Evolutionary conservation across 2,329 filamentous ascomycete species (phyloP).

Genomic region (Spiromastix sp.): DNA sequence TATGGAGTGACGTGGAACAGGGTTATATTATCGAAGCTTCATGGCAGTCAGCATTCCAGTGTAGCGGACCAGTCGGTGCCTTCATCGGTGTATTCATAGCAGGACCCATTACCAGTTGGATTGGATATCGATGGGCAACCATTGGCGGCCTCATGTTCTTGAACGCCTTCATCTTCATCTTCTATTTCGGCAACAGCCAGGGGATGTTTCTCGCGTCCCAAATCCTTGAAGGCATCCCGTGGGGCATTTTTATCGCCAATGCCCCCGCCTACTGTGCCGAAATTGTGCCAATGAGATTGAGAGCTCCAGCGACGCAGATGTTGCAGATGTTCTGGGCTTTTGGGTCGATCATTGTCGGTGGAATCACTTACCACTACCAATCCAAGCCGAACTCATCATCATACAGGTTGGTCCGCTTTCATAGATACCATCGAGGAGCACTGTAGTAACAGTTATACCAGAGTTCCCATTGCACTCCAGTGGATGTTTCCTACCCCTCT

Average conservation of each 20-base stretch:
- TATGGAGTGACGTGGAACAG: slow-evolving; percentile 19
- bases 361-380: slow-evolving; percentile 41
- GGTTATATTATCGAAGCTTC: slow-evolving; percentile 31
- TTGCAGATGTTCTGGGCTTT: slow-evolving; percentile 39
- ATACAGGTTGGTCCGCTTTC: no score
- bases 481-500: slow-evolving; percentile 46
- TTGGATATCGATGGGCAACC: slow-evolving; percentile 42
- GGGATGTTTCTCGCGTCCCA: slow-evolving; percentile 38
- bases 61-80: no score
- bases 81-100: slow-evolving; percentile 43
- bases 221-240: slow-evolving; percentile 41
- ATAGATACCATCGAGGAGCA: no score
- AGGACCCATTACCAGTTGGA: slow-evolving; percentile 40
- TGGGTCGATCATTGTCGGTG: slow-evolving; percentile 41
- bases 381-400: slow-evolving; percentile 38
- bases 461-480: slow-evolving; percentile 42
- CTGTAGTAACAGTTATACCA: no score
- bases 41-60: no score
- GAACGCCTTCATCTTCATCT: slow-evolving; percentile 39
- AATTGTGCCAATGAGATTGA: slow-evolving; percentile 35
- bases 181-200: slow-evolving; percentile 41
- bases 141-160: slow-evolving; percentile 37
- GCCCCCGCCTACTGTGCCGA: slow-evolving; percentile 38
- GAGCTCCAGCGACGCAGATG: slow-evolving; percentile 37
- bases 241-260: slow-evolving; percentile 42